These are phyloP conservation scores for Cyclostephanos tholiformis DNA, from an alignment of 108 stramenopile genomes.

Conservation along the genomic window DNA sequence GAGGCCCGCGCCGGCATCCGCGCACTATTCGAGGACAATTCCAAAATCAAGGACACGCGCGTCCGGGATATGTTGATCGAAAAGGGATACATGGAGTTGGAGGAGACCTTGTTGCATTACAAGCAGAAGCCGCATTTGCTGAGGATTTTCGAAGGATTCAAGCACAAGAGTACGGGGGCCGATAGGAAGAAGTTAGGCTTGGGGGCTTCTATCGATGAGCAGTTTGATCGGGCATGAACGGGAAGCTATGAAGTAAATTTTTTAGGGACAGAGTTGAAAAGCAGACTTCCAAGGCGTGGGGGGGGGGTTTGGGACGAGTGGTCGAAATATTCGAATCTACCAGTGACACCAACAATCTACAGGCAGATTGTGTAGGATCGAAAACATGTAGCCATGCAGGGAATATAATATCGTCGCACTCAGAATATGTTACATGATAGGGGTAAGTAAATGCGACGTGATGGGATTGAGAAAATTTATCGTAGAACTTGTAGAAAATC, in stretches of 20 bases:
- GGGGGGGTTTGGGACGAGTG: conserved; percentile 1
- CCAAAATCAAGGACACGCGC: conserved; percentile 74
- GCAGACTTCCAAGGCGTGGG: background rate
- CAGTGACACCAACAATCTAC: background rate
- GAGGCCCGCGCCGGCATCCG: conserved; percentile 71
- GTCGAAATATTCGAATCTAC: background rate
- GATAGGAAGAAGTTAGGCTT: conserved; percentile 69
- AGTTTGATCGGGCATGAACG: conserved; percentile 57
- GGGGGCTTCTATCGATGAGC: conserved; percentile 64
- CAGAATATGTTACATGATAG: too few relatives aligned
- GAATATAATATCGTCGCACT: too few relatives aligned
- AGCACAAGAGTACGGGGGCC: conserved; percentile 58
- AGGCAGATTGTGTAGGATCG: background rate
- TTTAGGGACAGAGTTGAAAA: background rate
- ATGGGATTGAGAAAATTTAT: too few relatives aligned
- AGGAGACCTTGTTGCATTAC: conserved; percentile 91
- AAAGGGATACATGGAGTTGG: conserved; percentile 89
- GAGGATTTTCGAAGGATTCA: conserved; percentile 76
- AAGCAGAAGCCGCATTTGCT: conserved; percentile 90
- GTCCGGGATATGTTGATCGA: conserved; percentile 86
- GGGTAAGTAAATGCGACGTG: too few relatives aligned
- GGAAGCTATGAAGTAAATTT: background rate
- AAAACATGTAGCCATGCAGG: too few relatives aligned
- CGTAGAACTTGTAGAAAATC: too few relatives aligned
- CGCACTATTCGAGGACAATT: conserved; percentile 69